Base-by-base conservation (phyloP, 179 eudicot species). In the Silene vulgaris region DNA sequence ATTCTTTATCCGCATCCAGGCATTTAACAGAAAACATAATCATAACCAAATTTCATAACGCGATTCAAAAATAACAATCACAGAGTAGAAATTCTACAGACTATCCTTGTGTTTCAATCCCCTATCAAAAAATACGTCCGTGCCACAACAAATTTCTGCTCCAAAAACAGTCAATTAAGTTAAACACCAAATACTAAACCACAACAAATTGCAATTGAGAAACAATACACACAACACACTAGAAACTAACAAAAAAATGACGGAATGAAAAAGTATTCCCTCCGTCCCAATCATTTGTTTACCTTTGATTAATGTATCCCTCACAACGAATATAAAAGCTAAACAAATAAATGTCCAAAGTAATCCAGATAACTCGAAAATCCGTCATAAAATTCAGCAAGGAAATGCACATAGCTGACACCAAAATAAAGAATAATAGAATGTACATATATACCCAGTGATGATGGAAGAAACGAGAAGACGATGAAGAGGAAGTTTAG, bases 381-480 rank as follows among this genome's bases (percentile, higher is more conserved):
- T 0, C 3, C 26, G n/a, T n/a, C 23, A 0, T 17, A 1, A 0
- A 60, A 60, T 60, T 60, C 66, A 40, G 48, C 48, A 9, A 14
- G 9, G 32, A 8, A 54, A 61, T 29, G 48, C 43, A 2, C 13
- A 64, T 19, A 14, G 28, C n/a, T 28, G 1, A 30, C 21, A 69
- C 16, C 43, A 37, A 43, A 21, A 8, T 21, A 40, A 8, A 12
- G 48, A 40, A 40, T 40, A 40, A 40, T 8, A 40, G 45, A 37
- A 37, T 37, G 45, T 37, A 37, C 7, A 37, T 40, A 35, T 45
- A 17, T 85, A 93, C 97, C 98, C 97, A 6, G 97, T 93, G 72
- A 93, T 85, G 21, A 93, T 87, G 3, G 97, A 90, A 48, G 98
- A 93, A 30, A 82, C 86, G 26, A 93, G 86, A 8, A 93, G 88